Evolutionary conservation across 345 rosid species (phyloP).

Genomic region (Populus alba): DNA sequence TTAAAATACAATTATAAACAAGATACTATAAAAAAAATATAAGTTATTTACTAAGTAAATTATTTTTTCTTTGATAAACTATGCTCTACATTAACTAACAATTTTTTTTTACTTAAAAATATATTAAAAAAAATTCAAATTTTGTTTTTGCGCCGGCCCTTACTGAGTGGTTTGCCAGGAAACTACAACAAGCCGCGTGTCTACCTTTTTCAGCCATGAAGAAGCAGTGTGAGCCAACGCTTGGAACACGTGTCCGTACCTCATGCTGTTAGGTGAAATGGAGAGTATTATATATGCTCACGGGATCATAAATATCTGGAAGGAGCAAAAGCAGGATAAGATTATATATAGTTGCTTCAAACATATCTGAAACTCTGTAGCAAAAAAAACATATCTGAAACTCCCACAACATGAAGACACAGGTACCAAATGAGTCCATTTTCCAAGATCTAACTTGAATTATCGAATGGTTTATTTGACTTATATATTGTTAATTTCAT

Average conservation of each 20-base stretch:
- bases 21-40: no score
- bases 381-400: not conserved
- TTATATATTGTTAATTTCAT: not conserved
- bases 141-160: no score
- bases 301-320: no score
- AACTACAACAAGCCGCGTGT: not conserved
- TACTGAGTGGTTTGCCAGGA: not conserved
- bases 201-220: not conserved
- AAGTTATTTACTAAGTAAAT: no score
- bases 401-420: slow-evolving; percentile 13
- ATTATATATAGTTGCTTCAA: not conserved
- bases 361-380: not conserved
- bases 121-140: no score
- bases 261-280: not conserved
- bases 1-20: no score
- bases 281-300: not conserved
- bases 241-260: slow-evolving; percentile 8
- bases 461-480: not conserved
- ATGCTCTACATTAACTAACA: no score
- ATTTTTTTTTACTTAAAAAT: no score
- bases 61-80: no score
- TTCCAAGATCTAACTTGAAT: not conserved
- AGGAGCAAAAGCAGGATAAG: not conserved
- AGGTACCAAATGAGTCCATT: slow-evolving; percentile 5
- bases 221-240: slow-evolving; percentile 2